These are phyloP conservation scores for Plenodomus tracheiphilus DNA, from an alignment of 2,329 filamentous ascomycete species.

Conservation along the genomic window DNA sequence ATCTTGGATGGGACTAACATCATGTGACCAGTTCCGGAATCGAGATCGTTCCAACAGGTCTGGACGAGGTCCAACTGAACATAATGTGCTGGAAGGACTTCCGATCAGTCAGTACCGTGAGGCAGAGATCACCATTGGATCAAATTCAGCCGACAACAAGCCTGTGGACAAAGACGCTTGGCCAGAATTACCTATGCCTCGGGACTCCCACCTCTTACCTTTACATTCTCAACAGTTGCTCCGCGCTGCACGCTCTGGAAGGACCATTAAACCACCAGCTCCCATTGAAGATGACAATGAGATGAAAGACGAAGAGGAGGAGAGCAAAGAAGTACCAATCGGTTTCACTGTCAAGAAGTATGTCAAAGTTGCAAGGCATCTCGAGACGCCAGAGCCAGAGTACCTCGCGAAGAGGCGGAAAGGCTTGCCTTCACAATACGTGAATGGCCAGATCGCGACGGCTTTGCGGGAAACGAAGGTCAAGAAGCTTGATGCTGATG, in stretches of 20 bases:
- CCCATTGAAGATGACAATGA: slow-evolving; percentile 67
- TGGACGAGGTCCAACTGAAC: slow-evolving; percentile 62
- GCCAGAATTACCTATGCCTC: slow-evolving; percentile 85
- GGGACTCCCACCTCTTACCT: slow-evolving; percentile 76
- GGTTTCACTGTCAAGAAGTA: slow-evolving; percentile 63
- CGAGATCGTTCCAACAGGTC: slow-evolving; percentile 62
- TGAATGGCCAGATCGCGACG: slow-evolving; percentile 23
- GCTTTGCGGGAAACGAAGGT: slow-evolving; percentile 78
- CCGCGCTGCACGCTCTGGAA: slow-evolving; percentile 76
- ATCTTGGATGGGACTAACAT: slow-evolving; percentile 19
- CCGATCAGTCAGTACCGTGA: slow-evolving; percentile 90
- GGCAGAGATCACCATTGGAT: slow-evolving; percentile 66
- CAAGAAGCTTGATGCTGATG: slow-evolving; percentile 71
- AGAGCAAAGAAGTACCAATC: slow-evolving; percentile 49
- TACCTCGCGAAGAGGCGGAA: slow-evolving; percentile 65
- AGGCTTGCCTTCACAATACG: slow-evolving; percentile 56
- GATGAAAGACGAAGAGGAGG: slow-evolving; percentile 49
- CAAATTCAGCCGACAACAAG: slow-evolving; percentile 66
- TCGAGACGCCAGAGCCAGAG: slow-evolving; percentile 62
- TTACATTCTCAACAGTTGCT: slow-evolving; percentile 82
- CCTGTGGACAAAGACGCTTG: slow-evolving; percentile 66
- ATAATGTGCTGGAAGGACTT: slow-evolving; percentile 72
- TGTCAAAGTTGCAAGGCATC: slow-evolving; percentile 58
- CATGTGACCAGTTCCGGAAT: slow-evolving; percentile 54
- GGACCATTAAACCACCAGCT: slow-evolving; percentile 72